Conservation (phyloP, 257 asterid species). For the Leptodermis oblonga region DNA sequence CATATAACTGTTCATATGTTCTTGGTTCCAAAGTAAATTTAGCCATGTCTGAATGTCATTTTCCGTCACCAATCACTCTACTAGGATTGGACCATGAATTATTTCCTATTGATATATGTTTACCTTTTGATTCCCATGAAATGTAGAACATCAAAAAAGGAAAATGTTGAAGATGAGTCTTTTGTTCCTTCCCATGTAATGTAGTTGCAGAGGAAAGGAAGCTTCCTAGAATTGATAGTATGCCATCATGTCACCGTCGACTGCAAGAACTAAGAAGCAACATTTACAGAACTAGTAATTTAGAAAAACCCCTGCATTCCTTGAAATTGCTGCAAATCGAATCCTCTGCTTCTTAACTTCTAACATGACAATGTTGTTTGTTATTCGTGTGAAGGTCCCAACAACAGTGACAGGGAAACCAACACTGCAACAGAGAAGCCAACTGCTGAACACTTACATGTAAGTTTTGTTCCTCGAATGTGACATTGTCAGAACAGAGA, state of each 20-base stretch:
- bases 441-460: conserved; percentile 34
- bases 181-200: not conserved
- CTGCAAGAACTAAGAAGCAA: not conserved
- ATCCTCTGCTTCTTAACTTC: conserved; percentile 6
- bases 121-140: not conserved
- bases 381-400: conserved; percentile 45
- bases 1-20: not conserved
- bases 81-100: no score
- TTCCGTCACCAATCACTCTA: not conserved
- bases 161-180: not conserved
- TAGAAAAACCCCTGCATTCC: not conserved
- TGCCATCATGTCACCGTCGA: not conserved
- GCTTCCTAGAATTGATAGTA: not conserved
- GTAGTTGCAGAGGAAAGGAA: not conserved
- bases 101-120: not conserved
- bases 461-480: not conserved
- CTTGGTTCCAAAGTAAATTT: no score
- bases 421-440: conserved; percentile 31
- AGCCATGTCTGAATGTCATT: no score
- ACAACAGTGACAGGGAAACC: conserved; percentile 37
- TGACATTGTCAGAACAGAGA: conserved; percentile 1
- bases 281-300: not conserved
- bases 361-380: conserved; percentile 22
- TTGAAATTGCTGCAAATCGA: not conserved
- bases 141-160: not conserved